Base-by-base conservation (phyloP, 2,329 filamentous ascomycete species). In the Podosphaera fusca region DNA sequence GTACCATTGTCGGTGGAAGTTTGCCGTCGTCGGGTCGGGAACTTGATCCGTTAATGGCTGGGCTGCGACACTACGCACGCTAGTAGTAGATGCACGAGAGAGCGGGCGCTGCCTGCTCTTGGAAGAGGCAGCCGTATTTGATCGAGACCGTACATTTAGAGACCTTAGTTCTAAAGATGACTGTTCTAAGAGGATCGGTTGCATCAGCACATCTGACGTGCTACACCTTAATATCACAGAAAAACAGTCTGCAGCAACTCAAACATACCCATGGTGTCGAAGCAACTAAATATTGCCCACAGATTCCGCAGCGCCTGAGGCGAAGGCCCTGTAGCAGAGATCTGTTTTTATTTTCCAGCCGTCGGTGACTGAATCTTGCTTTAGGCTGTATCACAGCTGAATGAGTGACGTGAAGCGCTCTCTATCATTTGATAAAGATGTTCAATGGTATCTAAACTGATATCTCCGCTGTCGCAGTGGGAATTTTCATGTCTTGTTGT, bases 1-100 rank as follows among this genome's bases (percentile, higher is more conserved):
- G 60, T 65, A 67, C 66, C 66, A 68, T 60, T 68, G 64, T 54
- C 64, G 65, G 4, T 63, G 63, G 53, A 63, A 64, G 33, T 66
- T 64, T 12, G 59, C 53, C 10, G 61, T 56, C 38, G 59, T 58
- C 42, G 64, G 61, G 30, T 60, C 57, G n/a, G 62, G 57, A 51
- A 68, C 64, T 52, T 68, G 65, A 3, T 67, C 66, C 14, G 64
- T 31, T 35, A 63, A 51, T 52, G 66, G 60, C 45, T 67, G 67
- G 42, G 63, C 62, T 36, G 64, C 53, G 47, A 60, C 63, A 54
- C 67, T 68, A 56, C 73, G 71, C 45, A 72, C 62, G 61, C 72
- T 74, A n/a, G 72, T 70, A 21, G 72, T 74, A 12, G 73, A 75
- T 47, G 71, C 72, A 61, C 72, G 69, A 34, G 72, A 74, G 21